A percentile compares a stretch with the other conserved stretches of the same genome.
phyloP scores from a whole-genome alignment of 768 basidiomycete genomes.

The Mycena albidolilacea region DNA sequence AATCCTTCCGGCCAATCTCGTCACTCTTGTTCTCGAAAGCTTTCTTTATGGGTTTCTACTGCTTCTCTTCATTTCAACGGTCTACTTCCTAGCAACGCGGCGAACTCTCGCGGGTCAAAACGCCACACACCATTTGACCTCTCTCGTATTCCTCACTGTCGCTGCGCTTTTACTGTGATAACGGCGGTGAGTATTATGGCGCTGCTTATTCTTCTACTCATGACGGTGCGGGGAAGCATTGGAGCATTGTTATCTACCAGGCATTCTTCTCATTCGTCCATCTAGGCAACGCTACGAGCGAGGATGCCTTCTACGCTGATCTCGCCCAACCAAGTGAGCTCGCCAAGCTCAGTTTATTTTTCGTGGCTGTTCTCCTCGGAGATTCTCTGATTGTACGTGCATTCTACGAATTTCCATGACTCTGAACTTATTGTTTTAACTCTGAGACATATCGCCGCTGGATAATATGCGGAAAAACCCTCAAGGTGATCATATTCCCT shows the following conservation, averaged over 20 bases:
- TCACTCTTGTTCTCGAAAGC: conserved; percentile 28
- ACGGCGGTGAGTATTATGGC: conserved; percentile 1
- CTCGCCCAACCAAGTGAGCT: conserved; percentile 13
- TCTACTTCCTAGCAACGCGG: conserved; percentile 18
- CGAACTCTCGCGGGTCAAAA: conserved; percentile 19
- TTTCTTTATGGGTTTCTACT: conserved; percentile 32
- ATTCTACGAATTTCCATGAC: neutral
- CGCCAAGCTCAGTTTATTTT: conserved; percentile 1
- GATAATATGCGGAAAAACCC: too few species aligned
- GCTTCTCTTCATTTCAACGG: conserved; percentile 25
- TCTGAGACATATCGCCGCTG: conserved; percentile 41
- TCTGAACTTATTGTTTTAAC: conserved; percentile 44
- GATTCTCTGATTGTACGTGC: conserved; percentile 22
- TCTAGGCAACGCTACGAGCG: conserved; percentile 2
- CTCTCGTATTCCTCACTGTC: conserved; percentile 5
- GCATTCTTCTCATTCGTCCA: conserved; percentile 30
- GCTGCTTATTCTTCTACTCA: neutral
- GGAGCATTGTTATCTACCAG: conserved; percentile 28
- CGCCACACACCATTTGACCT: conserved; percentile 7
- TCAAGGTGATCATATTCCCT: too few species aligned
- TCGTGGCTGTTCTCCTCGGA: neutral
- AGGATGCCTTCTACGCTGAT: conserved; percentile 28
- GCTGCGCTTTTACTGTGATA: conserved; percentile 1
- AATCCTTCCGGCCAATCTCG: conserved; percentile 28
- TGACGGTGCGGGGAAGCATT: conserved; percentile 23